Percentiles rank a stretch among this genome's conserved stretches.
Evolutionary conservation across 2,329 filamentous ascomycete genomes (phyloP).

Genomic region (Epichloe elymi): DNA sequence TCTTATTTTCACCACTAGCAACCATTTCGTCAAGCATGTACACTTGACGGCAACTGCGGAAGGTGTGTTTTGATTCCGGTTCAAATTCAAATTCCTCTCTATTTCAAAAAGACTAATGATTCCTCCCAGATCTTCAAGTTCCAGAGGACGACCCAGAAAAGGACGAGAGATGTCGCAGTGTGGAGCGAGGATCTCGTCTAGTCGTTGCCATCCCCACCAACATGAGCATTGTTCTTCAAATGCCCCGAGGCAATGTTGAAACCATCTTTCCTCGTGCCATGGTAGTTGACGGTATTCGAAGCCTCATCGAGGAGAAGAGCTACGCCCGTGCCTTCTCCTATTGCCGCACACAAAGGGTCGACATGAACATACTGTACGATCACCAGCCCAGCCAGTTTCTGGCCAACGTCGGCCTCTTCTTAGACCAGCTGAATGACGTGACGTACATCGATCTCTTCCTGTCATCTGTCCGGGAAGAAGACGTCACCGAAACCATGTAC

Average conservation of each 20-base stretch:
- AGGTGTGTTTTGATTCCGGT: conserved; percentile 32
- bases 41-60: conserved; percentile 53
- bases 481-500: conserved; percentile 90
- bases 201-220: conserved; percentile 82
- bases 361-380: conserved; percentile 96
- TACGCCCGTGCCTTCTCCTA: conserved; percentile 76
- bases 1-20: conserved; percentile 82
- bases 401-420: conserved; percentile 57
- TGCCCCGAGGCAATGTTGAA: conserved; percentile 91
- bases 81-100: neutral
- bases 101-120: neutral
- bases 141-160: conserved; percentile 80
- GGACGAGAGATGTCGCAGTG: conserved; percentile 82
- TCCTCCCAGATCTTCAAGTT: conserved; percentile 56
- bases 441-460: conserved; percentile 84
- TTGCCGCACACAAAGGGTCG: conserved; percentile 85
- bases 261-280: conserved; percentile 89
- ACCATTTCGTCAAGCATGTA: conserved; percentile 87
- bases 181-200: conserved; percentile 78
- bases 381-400: conserved; percentile 83
- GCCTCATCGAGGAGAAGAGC: conserved; percentile 64
- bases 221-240: conserved; percentile 79
- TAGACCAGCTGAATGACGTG: conserved; percentile 71
- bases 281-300: conserved; percentile 79
- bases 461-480: conserved; percentile 78